Evolutionary conservation across 371 early-diverging fungal genomes (phyloP), one percentile per base, ranked within the genome.

Genomic region (Syncephalastrum sp.): DNA sequence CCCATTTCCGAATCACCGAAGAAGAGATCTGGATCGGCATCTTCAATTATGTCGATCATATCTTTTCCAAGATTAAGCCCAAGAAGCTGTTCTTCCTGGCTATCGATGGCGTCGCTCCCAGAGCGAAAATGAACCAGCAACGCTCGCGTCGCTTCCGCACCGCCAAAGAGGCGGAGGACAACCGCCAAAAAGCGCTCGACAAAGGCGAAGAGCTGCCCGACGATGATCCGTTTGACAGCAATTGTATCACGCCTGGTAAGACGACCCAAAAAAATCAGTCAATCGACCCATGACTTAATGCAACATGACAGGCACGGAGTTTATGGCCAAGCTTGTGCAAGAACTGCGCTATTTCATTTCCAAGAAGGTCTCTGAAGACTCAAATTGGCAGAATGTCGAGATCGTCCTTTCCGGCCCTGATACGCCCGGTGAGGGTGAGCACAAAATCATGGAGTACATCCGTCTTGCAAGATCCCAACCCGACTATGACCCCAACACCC

Each of bases 91-190:
- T 99, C 47, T 99, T 93, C 72, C 86, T 99, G 83, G 98, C 98
- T 21, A 81, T 92, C 54, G 99, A 99, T 77, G 99, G 88, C 49
- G 99, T 99, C 5, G 99, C 99, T 0, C 99, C 99, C 4, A 76
- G 98, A 52, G 99, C 99, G 27, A 99, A 99, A 75, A 96, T 99
- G 95, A 98, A 98, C 68, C 99, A 99, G 73, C 99, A 99, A 75
- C 94, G 99, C 45, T 85, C 94, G 10, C 85, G 99, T 47, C 85
- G 99, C 47, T 99, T 97, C 79, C 83, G 95, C 52, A 87, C 97
- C 0, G 97, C 97, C 2, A 86, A 87, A 61, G 99, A 96, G 50
- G 88, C 90, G 0, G 89, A 86, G 27, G 89, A 90, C 45, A 67
- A 79, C 4, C 76, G 74, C 45, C 68, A 68, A 49, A 79, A 72